Conservation (phyloP, 345 rosid genomes). For the Heritiera fomes region DNA sequence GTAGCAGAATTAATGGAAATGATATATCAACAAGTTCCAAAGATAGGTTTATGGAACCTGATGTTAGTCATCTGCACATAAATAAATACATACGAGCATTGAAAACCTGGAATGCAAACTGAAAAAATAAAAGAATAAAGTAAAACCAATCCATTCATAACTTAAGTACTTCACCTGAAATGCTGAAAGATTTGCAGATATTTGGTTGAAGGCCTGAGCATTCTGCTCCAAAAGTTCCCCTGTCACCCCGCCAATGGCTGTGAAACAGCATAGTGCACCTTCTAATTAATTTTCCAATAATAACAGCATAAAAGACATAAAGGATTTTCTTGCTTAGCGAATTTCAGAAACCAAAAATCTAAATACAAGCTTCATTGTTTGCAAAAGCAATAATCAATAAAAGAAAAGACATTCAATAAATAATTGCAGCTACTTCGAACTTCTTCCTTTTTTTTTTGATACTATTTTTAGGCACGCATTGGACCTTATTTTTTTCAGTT, state of each 20-base stretch:
- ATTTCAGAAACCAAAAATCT: background rate
- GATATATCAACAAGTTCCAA: background rate
- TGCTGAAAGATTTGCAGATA: slow-evolving; percentile 53
- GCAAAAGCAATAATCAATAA: background rate
- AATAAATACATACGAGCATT: background rate
- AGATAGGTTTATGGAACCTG: background rate
- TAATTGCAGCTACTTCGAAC: background rate
- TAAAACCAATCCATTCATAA: slow-evolving; percentile 14
- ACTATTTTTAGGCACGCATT: background rate
- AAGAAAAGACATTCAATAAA: background rate
- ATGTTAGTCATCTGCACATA: background rate
- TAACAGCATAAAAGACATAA: background rate
- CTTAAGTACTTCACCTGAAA: slow-evolving; percentile 42
- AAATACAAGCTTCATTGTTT: background rate
- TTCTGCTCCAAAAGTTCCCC: slow-evolving; percentile 69
- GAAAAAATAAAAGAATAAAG: slow-evolving; percentile 3
- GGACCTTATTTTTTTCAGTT: background rate
- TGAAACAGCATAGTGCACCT: slow-evolving; percentile 13
- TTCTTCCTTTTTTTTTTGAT: background rate
- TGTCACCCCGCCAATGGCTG: slow-evolving; percentile 54
- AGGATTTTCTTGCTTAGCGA: background rate
- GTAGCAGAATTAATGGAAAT: background rate
- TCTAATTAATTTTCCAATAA: background rate
- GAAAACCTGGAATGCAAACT: background rate
- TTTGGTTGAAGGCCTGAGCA: slow-evolving; percentile 44